Base-by-base conservation (phyloP, 164 flowering plant species). In the Macadamia tetraphylla region DNA sequence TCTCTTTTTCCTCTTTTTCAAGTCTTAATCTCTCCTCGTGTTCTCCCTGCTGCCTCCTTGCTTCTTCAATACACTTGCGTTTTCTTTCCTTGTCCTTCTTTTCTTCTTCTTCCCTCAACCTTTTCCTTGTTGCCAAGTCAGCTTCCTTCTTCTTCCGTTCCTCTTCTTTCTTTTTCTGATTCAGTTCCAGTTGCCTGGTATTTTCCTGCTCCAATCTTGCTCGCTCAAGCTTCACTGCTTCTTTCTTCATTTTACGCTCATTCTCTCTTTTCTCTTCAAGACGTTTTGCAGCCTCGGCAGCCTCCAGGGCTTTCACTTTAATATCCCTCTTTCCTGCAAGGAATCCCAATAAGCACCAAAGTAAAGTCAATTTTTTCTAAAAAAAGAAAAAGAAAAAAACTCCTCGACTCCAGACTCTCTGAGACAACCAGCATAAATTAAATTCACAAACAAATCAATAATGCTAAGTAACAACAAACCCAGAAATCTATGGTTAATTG, bases 231-330 rank as follows among this genome's bases (percentile, higher is more conserved):
- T 88, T 88, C 74, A 83, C 40, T 60, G 94, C 97, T 76, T 92
- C 97, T 79, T 91, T 95, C 79, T 83, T 89, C 83, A 81, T 76
- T 78, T 86, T 88, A 46, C 98, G 90, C 63, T 91, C 97, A 79
- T 81, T 85, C 64, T 91, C 96, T 74, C 68, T 95, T 74, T 86
- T 78, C 77, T 86, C 89, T 76, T 83, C 93, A 62, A 86, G 77
- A 40, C 86, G 90, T 75, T 84, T 95, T 63, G 92, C 89, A 76
- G 89, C 89, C 72, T 85, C 97, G 64, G 99, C 99, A 73, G 86
- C 86, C 78, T 92, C 94, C 61, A 95, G 79, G 56, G 98, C 89
- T 81, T 86, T 95, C 70, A 95, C 94, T 80, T 86, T 90, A 52
- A 88, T 67, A 52, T 92, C 98, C 74, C 93, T 86, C 84, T 88